Percentiles rank a stretch among this genome's conserved stretches.
These are phyloP conservation scores for Linum trigynum DNA, from an alignment of 345 rosid species.

Conservation along the genomic window DNA sequence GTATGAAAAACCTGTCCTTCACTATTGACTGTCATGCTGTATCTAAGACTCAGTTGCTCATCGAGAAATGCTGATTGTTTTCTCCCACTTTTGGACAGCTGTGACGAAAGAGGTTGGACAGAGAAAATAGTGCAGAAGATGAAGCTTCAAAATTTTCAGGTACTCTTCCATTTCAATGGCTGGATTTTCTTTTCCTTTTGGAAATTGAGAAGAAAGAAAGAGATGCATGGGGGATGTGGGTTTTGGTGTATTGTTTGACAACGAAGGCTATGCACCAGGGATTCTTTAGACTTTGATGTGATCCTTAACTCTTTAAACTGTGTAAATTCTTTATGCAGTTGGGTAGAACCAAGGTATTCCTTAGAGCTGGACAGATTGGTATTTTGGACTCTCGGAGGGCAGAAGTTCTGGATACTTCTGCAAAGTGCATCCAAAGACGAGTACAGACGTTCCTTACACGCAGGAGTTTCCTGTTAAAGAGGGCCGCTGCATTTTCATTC, in stretches of 20 bases:
- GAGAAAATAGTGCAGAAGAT: constrained; percentile 61
- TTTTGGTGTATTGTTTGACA: not conserved
- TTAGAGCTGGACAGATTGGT: constrained; percentile 97
- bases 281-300: not conserved
- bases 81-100: constrained; percentile 2
- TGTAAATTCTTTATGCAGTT: constrained; percentile 39
- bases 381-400: constrained; percentile 70
- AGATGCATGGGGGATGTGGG: not conserved
- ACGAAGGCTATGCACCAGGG: not conserved
- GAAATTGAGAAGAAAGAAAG: no score
- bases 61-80: not conserved
- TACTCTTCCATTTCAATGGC: constrained; percentile 14
- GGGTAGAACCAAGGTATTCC: constrained; percentile 92
- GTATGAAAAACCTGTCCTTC: not conserved
- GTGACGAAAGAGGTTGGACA: constrained; percentile 64
- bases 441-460: constrained; percentile 53
- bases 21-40: not conserved
- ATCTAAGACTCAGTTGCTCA: constrained; percentile 1
- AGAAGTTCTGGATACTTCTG: constrained; percentile 80
- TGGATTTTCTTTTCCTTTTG: no score
- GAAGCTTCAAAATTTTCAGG: constrained; percentile 90
- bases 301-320: not conserved
- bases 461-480: constrained; percentile 39
- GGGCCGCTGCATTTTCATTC: constrained; percentile 53
- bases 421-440: constrained; percentile 58